Base-by-base conservation (phyloP, 2,329 filamentous ascomycete genomes). In the Talaromyces islandicus region DNA sequence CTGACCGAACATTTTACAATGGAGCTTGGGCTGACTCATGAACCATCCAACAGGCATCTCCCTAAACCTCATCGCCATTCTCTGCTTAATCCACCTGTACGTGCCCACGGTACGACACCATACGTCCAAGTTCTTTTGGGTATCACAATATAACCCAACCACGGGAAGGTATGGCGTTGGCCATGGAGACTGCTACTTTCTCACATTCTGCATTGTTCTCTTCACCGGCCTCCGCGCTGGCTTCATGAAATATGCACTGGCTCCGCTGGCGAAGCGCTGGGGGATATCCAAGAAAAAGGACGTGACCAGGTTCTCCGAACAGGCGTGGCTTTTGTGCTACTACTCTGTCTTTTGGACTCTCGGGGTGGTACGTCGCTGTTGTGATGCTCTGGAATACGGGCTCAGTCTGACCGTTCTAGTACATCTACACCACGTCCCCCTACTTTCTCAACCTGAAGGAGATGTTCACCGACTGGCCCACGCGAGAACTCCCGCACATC, bases 301-400 rank as follows among this genome's bases (percentile, higher is more conserved):
- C 57, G 77, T 87, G 65, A 87, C 88, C 51, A 83, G 92, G 63
- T 96, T 96, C 77, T 89, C 90, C 65, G 92, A 96, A 77, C 92
- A 96, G 76, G 89, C 86, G 52, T 96, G 91, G 89, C 80, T 95
- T 69, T 76, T 94, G 60, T 74, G 91, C 38, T 95, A 95, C 77
- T 91, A 91, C 73, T 77, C 77, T 57, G 75, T 86, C 55, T 92
- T 91, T 70, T 96, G 89, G 88, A 81, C 85, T 12, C 76, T 92
- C 58, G 92, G 92, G 62, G 81, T 92, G 79, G 88, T 92, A 80
- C 67, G 85, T 57, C 10, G 9, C 35, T 21, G 12, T 19, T 19
- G 9, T 59, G 11, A 27, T 35, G 32, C 14, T 35, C 12, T 35
- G 12, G 12, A 32, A 27, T 27, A 27, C 25, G 25, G 3, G 17